Percentiles rank a stretch among this genome's conserved stretches.
Conservation (phyloP, 495 filamentous ascomycete species). For the Penicillium goetzii region DNA sequence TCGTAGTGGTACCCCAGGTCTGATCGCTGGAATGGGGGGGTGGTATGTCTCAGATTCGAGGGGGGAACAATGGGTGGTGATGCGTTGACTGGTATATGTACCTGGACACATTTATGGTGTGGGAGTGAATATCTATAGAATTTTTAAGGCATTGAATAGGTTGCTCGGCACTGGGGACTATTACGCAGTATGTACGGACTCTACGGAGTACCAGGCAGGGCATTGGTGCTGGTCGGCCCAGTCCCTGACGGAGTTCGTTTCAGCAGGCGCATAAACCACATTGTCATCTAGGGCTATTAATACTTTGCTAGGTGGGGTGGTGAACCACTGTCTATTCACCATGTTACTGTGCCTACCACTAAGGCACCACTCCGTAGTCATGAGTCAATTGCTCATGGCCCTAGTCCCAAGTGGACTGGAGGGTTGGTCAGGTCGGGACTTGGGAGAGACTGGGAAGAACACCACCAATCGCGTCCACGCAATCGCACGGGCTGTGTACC, state of each 20-base stretch:
- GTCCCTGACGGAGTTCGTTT: conserved; percentile 6
- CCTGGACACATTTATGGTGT: not conserved
- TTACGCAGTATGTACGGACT: too few species aligned
- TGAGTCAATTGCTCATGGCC: not conserved
- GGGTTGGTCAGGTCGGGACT: not conserved
- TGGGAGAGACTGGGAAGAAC: conserved; percentile 18
- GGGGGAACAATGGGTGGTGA: not conserved
- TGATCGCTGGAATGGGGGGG: conserved; percentile 4
- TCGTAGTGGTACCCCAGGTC: not conserved
- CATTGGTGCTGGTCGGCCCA: not conserved
- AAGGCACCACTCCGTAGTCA: not conserved
- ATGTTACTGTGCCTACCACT: not conserved
- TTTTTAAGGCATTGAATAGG: not conserved
- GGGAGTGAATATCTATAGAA: not conserved
- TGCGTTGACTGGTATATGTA: not conserved
- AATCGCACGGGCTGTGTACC: conserved; percentile 15
- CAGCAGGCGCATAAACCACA: not conserved
- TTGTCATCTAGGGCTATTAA: not conserved
- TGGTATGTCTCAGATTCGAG: conserved; percentile 4
- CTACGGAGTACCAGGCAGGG: too few species aligned
- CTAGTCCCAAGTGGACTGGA: too few species aligned
- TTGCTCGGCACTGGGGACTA: not conserved
- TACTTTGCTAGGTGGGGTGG: not conserved
- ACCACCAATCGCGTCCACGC: conserved; percentile 22
- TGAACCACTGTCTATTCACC: not conserved